These are phyloP conservation scores for Cystobasidium sp. DNA, from an alignment of 1,284 basidiomycete genomes.

Conservation along the genomic window DNA sequence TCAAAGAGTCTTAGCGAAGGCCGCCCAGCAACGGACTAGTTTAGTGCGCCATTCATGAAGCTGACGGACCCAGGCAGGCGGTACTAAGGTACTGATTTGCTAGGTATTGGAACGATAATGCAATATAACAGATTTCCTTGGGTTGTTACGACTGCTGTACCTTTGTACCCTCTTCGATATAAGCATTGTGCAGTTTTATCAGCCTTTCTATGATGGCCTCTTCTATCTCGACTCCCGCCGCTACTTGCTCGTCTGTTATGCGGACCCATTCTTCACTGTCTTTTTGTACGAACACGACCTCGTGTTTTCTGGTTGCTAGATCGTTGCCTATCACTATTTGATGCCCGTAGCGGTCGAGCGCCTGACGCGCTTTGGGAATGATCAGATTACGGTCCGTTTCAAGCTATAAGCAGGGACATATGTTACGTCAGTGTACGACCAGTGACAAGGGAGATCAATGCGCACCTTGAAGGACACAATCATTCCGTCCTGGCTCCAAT, in stretches of 20 bases:
- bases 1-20: conserved; percentile 29
- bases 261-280: conserved; percentile 62
- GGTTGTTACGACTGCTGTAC: background rate
- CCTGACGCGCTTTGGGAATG: conserved; percentile 85
- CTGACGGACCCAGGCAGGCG: too few species aligned
- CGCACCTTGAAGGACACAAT: conserved; percentile 94
- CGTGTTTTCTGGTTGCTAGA: conserved; percentile 81
- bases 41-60: background rate
- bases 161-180: conserved; percentile 60
- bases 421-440: background rate
- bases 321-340: conserved; percentile 97
- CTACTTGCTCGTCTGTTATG: conserved; percentile 52
- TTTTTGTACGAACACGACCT: conserved; percentile 80
- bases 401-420: conserved; percentile 64
- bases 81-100: too few species aligned
- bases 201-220: conserved; percentile 84
- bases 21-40: conserved; percentile 23
- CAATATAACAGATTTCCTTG: background rate
- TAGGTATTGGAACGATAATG: background rate
- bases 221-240: conserved; percentile 70
- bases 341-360: conserved; percentile 91
- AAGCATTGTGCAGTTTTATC: conserved; percentile 71
- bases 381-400: conserved; percentile 86
- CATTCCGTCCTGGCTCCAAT: conserved; percentile 90
- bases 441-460: background rate